Evolutionary conservation across 768 basidiomycete genomes (phyloP).

Genomic region (Phanerodontia chrysosporium): DNA sequence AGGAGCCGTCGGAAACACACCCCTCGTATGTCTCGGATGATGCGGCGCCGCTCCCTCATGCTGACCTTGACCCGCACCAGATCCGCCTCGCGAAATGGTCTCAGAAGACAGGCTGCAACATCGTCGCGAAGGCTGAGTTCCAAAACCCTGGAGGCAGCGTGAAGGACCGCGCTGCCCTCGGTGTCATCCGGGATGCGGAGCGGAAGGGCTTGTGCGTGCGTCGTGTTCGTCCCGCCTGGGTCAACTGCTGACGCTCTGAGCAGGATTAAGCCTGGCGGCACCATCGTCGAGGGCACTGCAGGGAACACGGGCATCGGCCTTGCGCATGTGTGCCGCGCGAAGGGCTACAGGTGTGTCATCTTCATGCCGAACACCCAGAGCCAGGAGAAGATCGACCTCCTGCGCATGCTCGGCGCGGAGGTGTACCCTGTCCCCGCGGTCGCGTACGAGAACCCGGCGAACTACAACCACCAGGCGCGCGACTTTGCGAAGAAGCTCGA

Average conservation of each 20-base stretch:
- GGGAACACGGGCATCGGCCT: slow-evolving; percentile 98
- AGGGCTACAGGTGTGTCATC: slow-evolving; percentile 96
- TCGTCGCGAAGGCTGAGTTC: slow-evolving; percentile 96
- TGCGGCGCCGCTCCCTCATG: not conserved
- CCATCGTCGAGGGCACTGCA: slow-evolving; percentile 95
- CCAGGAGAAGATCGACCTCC: slow-evolving; percentile 97
- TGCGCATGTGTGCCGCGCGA: slow-evolving; percentile 89
- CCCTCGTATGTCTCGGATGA: slow-evolving; percentile 53
- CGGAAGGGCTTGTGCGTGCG: slow-evolving; percentile 65
- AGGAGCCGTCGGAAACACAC: slow-evolving; percentile 90
- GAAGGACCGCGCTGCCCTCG: slow-evolving; percentile 95
- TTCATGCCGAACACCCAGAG: slow-evolving; percentile 99
- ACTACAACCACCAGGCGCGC: slow-evolving; percentile 98
- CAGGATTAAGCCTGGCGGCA: slow-evolving; percentile 88
- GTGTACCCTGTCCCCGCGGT: slow-evolving; percentile 96
- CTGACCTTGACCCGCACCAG: slow-evolving; percentile 35
- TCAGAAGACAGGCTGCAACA: slow-evolving; percentile 74
- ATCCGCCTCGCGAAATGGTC: slow-evolving; percentile 81
- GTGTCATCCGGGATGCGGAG: slow-evolving; percentile 84
- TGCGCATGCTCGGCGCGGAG: slow-evolving; percentile 96
- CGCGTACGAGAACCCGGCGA: slow-evolving; percentile 88
- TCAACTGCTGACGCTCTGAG: not conserved
- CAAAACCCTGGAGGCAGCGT: slow-evolving; percentile 98
- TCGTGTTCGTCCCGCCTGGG: not conserved
- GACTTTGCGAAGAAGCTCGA: slow-evolving; percentile 70